Percentiles rank a stretch among this genome's conserved stretches.
phyloP scores from a whole-genome alignment of 495 filamentous ascomycete species.

The Podospora pseudopauciseta region DNA sequence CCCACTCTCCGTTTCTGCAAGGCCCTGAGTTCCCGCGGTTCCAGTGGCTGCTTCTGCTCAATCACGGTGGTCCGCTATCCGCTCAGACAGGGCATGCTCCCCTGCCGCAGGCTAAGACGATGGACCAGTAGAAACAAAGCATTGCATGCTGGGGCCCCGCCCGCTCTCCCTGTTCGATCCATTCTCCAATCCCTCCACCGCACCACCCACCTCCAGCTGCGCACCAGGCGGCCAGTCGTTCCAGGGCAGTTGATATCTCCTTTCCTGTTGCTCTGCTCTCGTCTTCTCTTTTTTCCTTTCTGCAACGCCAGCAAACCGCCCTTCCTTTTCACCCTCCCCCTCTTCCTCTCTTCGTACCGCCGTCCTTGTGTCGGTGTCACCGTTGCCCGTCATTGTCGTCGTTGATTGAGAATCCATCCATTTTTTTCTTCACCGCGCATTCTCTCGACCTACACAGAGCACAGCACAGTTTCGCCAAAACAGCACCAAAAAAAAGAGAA shows the following conservation, averaged over 20 bases:
- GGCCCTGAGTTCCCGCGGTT: constrained; percentile 6
- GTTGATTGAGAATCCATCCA: constrained; percentile 23
- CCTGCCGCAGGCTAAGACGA: constrained; percentile 25
- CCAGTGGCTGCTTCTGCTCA: constrained; percentile 23
- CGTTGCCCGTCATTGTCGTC: constrained; percentile 32
- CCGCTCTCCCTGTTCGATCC: constrained; percentile 14
- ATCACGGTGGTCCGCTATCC: constrained; percentile 35
- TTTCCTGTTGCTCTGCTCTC: constrained; percentile 16
- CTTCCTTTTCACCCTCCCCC: constrained; percentile 46
- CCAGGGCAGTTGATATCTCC: constrained; percentile 19
- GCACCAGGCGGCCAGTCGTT: background rate
- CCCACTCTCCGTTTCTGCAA: constrained; percentile 15
- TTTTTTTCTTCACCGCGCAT: constrained; percentile 24
- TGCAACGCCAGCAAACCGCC: constrained; percentile 37
- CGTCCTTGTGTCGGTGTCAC: constrained; percentile 26
- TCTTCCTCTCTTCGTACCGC: constrained; percentile 40
- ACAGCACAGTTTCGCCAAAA: background rate
- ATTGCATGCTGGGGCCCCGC: constrained; percentile 21
- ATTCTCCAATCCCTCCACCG: constrained; percentile 19
- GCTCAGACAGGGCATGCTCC: constrained; percentile 31
- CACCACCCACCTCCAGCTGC: constrained; percentile 13
- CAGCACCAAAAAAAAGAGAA: constrained; percentile 19
- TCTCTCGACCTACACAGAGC: constrained; percentile 23
- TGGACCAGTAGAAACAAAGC: constrained; percentile 30
- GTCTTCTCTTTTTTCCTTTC: constrained; percentile 36